Conservation (phyloP, 495 filamentous ascomycete species). For the Penicillium riverlandense region DNA sequence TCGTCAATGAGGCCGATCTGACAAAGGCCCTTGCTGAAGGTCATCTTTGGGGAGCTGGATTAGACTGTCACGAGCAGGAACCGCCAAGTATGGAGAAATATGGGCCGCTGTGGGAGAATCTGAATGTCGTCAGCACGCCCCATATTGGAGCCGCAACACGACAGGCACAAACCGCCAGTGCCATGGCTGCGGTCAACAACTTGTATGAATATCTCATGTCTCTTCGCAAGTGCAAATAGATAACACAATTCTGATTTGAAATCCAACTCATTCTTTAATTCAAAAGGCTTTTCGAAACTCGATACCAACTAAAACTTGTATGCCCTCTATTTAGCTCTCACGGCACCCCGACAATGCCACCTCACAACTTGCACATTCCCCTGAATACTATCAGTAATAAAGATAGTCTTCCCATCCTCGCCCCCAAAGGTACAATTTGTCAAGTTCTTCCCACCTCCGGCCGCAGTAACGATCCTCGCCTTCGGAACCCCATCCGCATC, state of each 20-base stretch:
- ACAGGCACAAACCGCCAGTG: slow-evolving; percentile 14
- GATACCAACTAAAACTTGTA: no score
- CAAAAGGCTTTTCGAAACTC: no score
- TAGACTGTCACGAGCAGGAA: slow-evolving; percentile 24
- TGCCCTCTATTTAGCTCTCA: no score
- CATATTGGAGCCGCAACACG: slow-evolving; percentile 24
- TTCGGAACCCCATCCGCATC: slow-evolving; percentile 15
- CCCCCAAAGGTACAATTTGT: slow-evolving; percentile 23
- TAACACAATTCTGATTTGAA: no score
- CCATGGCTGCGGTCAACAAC: slow-evolving; percentile 20
- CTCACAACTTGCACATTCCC: slow-evolving; percentile 12
- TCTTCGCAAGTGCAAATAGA: slow-evolving; percentile 1
- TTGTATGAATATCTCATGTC: slow-evolving; percentile 14
- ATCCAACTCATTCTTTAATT: no score
- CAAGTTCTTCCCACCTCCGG: slow-evolving; percentile 13
- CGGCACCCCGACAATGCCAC: no score
- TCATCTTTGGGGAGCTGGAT: slow-evolving; percentile 43
- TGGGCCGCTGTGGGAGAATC: slow-evolving; percentile 17
- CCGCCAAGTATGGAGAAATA: slow-evolving; percentile 18
- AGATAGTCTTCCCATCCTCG: slow-evolving; percentile 16
- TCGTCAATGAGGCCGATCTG: slow-evolving; percentile 48
- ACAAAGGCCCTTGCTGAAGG: slow-evolving; percentile 36
- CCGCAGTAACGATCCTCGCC: slow-evolving; percentile 15
- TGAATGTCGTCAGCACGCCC: slow-evolving; percentile 24
- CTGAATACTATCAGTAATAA: slow-evolving; percentile 20